phyloP scores from a whole-genome alignment of 192 early-diverging fungal genomes.

The Entomortierella parvispora region DNA sequence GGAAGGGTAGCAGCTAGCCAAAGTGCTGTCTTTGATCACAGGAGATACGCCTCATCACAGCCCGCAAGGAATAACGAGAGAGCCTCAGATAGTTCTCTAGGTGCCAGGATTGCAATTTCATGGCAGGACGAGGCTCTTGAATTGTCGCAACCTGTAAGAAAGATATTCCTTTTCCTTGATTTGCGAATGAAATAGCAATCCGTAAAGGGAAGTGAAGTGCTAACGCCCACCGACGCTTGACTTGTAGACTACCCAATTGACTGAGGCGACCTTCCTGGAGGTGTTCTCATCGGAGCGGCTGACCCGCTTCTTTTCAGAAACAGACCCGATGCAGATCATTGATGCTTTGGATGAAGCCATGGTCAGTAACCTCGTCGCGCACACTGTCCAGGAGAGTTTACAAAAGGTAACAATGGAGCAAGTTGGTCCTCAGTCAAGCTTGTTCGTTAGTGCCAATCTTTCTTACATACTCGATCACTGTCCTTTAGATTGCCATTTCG shows the following conservation, averaged over 20 bases:
- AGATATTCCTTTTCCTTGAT: too few species aligned
- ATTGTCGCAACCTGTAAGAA: constrained; percentile 35
- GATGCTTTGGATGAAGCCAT: constrained; percentile 38
- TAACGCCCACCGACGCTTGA: too few species aligned
- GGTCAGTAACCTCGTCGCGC: constrained; percentile 47
- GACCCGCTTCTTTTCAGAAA: constrained; percentile 56
- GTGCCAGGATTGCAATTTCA: constrained; percentile 41
- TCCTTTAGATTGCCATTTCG: constrained; percentile 62
- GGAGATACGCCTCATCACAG: constrained; percentile 44
- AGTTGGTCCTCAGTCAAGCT: too few species aligned
- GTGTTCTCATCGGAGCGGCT: constrained; percentile 53
- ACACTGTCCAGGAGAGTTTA: constrained; percentile 41
- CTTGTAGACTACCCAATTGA: constrained; percentile 40
- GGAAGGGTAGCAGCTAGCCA: constrained; percentile 40
- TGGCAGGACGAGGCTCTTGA: constrained; percentile 47
- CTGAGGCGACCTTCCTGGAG: constrained; percentile 45
- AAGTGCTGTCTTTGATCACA: constrained; percentile 16
- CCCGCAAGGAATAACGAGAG: constrained; percentile 43
- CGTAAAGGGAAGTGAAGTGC: too few species aligned
- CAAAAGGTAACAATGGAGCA: constrained; percentile 23
- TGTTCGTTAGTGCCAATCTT: too few species aligned
- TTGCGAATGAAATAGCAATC: too few species aligned
- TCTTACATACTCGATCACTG: constrained; percentile 1
- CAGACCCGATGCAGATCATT: constrained; percentile 40
- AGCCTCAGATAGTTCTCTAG: constrained; percentile 45